Percentiles rank a stretch among this genome's conserved stretches.
Evolutionary conservation across 495 filamentous ascomycete genomes (phyloP).

Genomic region (Cercophora samala): DNA sequence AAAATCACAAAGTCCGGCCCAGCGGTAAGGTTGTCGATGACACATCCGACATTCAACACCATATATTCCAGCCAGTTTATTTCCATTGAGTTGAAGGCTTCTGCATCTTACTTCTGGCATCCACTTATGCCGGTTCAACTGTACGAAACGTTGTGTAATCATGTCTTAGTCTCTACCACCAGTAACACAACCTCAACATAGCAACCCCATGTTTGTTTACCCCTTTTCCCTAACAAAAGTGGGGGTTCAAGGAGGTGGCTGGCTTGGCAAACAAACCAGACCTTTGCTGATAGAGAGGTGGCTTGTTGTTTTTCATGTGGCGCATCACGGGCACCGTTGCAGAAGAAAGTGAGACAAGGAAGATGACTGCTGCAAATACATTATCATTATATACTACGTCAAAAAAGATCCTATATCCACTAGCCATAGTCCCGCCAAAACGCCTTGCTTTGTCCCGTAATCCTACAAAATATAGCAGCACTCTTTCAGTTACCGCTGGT

Average conservation of each 20-base stretch:
- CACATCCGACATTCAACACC: too few species aligned
- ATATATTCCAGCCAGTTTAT: background rate
- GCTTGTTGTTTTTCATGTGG: background rate
- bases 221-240: background rate
- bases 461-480: background rate
- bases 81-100: background rate
- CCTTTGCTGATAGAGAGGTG: background rate
- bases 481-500: slow-evolving; percentile 6
- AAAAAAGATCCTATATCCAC: background rate
- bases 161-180: background rate
- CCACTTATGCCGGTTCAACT: background rate
- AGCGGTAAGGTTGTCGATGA: too few species aligned
- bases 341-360: background rate
- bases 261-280: background rate
- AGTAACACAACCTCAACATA: background rate
- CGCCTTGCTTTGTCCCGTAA: background rate
- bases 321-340: background rate
- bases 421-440: background rate
- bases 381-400: background rate
- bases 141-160: background rate
- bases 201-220: background rate
- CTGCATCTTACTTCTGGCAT: background rate
- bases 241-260: background rate
- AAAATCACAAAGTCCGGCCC: too few species aligned
- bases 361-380: background rate